These are phyloP conservation scores for Cyberlindnera mrakii DNA, from an alignment of 805 yeast genomes.

Conservation along the genomic window DNA sequence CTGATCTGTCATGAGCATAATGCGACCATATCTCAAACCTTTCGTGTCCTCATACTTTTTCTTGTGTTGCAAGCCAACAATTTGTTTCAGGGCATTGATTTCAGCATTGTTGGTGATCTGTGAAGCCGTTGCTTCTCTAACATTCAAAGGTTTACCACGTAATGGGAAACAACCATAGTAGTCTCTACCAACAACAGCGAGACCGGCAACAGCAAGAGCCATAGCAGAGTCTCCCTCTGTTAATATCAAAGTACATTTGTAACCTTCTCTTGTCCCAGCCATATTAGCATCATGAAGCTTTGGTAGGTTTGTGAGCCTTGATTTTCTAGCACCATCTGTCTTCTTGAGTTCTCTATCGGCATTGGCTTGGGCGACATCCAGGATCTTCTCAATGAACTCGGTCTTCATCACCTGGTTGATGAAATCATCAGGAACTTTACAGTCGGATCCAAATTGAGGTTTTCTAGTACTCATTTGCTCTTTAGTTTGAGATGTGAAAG, in stretches of 20 bases:
- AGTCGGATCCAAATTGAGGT: constrained; percentile 83
- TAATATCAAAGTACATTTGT: constrained; percentile 84
- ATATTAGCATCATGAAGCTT: constrained; percentile 93
- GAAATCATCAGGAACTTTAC: constrained; percentile 71
- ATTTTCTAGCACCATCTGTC: constrained; percentile 81
- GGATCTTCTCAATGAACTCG: constrained; percentile 59
- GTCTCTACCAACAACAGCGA: constrained; percentile 93
- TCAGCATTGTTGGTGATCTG: constrained; percentile 90
- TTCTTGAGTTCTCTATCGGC: constrained; percentile 83
- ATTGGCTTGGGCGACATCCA: constrained; percentile 80
- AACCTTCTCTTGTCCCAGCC: constrained; percentile 92
- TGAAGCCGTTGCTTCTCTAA: constrained; percentile 94
- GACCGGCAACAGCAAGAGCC: constrained; percentile 86
- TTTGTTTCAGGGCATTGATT: constrained; percentile 91
- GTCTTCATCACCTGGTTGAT: constrained; percentile 69
- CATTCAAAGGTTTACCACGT: constrained; percentile 91
- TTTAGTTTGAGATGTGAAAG: constrained; percentile 95
- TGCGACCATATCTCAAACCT: constrained; percentile 85
- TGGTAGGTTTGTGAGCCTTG: constrained; percentile 80
- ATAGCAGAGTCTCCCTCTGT: constrained; percentile 98
- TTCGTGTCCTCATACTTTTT: constrained; percentile 70
- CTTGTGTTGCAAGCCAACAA: constrained; percentile 92
- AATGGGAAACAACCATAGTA: constrained; percentile 92
- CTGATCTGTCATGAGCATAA: constrained; percentile 99
- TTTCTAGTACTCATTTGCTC: constrained; percentile 90